phyloP scores from a whole-genome alignment of 164 flowering plant species.

The Piper betle region DNA sequence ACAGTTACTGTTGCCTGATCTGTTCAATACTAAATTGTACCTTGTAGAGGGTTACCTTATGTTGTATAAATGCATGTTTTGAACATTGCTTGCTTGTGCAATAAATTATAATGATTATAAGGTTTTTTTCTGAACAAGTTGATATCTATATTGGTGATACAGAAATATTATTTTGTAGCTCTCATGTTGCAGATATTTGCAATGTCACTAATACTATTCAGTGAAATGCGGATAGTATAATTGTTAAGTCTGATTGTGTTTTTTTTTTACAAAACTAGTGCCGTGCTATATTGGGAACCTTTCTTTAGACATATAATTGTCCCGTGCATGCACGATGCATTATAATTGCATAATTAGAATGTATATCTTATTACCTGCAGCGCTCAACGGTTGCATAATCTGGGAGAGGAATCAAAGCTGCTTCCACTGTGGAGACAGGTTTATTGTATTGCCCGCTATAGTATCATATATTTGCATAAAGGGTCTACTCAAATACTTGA shows the following conservation, averaged over 20 bases:
- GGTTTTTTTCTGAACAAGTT: no score
- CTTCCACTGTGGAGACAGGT: conserved; percentile 99
- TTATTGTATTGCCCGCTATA: conserved; percentile 6
- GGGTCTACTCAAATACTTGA: neutral
- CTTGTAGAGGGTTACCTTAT: neutral
- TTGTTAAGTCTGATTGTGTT: neutral
- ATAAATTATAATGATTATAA: no score
- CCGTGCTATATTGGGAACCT: neutral
- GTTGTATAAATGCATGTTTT: no score
- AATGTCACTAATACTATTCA: no score
- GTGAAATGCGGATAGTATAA: no score
- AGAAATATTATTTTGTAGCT: no score
- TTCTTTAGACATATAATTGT: neutral
- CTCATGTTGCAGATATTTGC: no score
- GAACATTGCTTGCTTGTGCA: no score
- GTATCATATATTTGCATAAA: neutral
- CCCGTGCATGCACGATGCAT: neutral
- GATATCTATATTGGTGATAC: no score
- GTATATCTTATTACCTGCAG: conserved; percentile 23
- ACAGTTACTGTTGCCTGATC: neutral
- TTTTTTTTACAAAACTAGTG: no score
- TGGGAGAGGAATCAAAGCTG: conserved; percentile 75
- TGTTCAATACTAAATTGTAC: neutral
- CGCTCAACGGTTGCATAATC: conserved; percentile 62
- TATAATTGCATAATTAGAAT: neutral